Evolutionary conservation across 257 asterid species (phyloP).

Genomic region (Solanum infundibuliforme): DNA sequence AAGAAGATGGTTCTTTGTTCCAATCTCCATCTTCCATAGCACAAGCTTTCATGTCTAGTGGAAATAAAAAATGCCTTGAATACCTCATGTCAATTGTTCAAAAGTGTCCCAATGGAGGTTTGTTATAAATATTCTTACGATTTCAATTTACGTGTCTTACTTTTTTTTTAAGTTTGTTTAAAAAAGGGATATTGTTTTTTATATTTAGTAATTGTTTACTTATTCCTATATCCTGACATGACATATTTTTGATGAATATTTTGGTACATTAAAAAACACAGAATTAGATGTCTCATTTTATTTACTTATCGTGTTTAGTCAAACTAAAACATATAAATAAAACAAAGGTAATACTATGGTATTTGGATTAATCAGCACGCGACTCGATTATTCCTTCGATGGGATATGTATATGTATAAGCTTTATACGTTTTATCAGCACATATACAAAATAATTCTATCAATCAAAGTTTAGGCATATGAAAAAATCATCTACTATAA

Average conservation of each 20-base stretch:
- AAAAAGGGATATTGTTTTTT: not conserved
- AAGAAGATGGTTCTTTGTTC: conserved; percentile 24
- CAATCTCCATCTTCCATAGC: conserved; percentile 53
- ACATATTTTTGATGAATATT: not conserved
- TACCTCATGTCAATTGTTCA: conserved; percentile 26
- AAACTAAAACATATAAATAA: no score
- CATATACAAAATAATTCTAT: not conserved
- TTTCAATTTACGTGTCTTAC: not conserved
- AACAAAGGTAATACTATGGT: not conserved
- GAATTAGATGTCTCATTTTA: not conserved
- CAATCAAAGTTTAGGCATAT: not conserved
- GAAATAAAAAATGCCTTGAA: conserved; percentile 10
- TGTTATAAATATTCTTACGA: not conserved
- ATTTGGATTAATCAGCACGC: not conserved
- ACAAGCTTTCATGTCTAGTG: conserved; percentile 27
- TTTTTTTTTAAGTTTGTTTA: not conserved
- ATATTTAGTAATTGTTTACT: not conserved
- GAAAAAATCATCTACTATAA: not conserved
- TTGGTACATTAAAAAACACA: not conserved
- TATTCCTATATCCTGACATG: not conserved
- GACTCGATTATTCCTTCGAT: not conserved
- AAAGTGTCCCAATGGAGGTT: conserved; percentile 39
- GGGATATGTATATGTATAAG: not conserved
- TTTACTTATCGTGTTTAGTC: not conserved
- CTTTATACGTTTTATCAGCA: no score